Evolutionary conservation across 2,329 filamentous ascomycete species (phyloP), one percentile per base, ranked within the genome.

Genomic region (Fusarium sp.): DNA sequence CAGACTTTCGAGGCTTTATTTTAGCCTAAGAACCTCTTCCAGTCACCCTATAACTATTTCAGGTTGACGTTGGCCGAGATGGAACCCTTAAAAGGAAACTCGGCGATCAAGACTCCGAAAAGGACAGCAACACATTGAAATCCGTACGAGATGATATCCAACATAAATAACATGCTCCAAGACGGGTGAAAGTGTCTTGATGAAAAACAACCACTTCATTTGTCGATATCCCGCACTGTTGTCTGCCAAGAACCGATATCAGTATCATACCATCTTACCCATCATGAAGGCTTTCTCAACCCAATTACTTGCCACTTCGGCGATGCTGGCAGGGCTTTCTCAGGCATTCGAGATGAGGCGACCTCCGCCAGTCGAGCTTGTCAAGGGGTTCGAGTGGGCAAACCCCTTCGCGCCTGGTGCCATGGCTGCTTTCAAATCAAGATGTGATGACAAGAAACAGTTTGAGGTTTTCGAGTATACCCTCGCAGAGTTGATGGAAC

Each of bases 381-480:
- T 81, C 25, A 74, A 79, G 28, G 77, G 78, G 67, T 85, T 83
- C 68, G 72, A 76, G 51, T 85, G 82, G 81, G 67, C 71, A 34
- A 73, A 84, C 64, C 82, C 83, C 6, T 84, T 83, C 76, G 54
- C 64, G 7, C 68, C 70, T 13, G 66, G 69, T 14, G 43, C 66
- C 23, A 72, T 78, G 42, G 68, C 73, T 37, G 64, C 72, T 32
- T 83, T 81, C 68, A 67, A 75, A 4, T 59, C 79, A 9, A 53
- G 73, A 18, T 85, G 83, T 73, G 75, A 78, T 30, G 75, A 75
- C 21, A 69, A 74, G 37, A 64, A 63, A 50, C 78, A 75, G 20
- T 83, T 85, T 72, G 20, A 64, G 6, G 83, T 81, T 5, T 63
- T 66, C 10, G 81, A 85, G 72, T 83, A 79, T 73, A 80, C 81